Conservation (phyloP, 1,139 yeast genomes). For the Suhomyces atakaporum region DNA sequence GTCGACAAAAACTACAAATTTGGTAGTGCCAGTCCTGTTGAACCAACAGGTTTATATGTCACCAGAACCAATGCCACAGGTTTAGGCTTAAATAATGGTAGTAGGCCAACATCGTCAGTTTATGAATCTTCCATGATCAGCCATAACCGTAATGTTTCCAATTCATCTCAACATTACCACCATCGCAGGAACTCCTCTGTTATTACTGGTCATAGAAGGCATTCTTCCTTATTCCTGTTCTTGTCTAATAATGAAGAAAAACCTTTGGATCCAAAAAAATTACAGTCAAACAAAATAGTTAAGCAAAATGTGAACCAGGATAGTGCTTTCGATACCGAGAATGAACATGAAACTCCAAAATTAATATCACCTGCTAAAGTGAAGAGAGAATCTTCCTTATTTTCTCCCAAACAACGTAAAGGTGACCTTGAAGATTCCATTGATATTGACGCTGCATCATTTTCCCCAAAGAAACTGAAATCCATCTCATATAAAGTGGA, state of each 20-base stretch:
- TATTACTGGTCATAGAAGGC: constrained; percentile 36
- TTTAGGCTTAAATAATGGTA: constrained; percentile 12
- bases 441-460: constrained; percentile 33
- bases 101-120: constrained; percentile 48
- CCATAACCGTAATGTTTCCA: constrained; percentile 33
- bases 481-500: constrained; percentile 22
- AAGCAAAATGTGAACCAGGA: constrained; percentile 6
- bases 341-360: constrained; percentile 12
- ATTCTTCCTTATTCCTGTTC: constrained; percentile 50
- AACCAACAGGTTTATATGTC: constrained; percentile 21
- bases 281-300: constrained; percentile 10
- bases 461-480: constrained; percentile 43
- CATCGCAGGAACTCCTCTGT: constrained; percentile 39
- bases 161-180: constrained; percentile 22
- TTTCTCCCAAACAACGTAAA: constrained; percentile 17
- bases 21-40: constrained; percentile 24
- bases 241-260: constrained; percentile 30
- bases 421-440: constrained; percentile 19
- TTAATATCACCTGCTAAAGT: constrained; percentile 31
- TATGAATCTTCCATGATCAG: constrained; percentile 39
- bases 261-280: constrained; percentile 8
- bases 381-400: constrained; percentile 20
- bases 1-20: constrained; percentile 26
- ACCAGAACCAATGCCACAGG: constrained; percentile 31
- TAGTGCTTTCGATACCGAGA: constrained; percentile 7